These are phyloP conservation scores for Pluteus cervinus DNA, from an alignment of 768 basidiomycete species.

Conservation along the genomic window DNA sequence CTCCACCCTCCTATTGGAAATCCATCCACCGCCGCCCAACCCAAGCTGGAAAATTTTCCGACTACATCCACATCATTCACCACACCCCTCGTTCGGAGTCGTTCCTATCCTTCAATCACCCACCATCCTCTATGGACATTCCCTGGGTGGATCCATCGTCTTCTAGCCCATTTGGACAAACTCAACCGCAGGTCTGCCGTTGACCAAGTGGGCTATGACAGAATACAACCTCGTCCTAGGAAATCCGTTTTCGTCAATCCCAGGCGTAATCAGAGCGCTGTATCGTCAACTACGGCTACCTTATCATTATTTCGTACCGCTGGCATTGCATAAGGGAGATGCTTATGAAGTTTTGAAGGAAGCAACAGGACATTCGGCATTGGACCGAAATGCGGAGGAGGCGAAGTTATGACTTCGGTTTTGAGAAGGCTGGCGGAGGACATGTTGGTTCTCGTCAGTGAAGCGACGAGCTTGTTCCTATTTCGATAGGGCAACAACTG, in stretches of 20 bases:
- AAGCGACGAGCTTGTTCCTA: slow-evolving; percentile 43
- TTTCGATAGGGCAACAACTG: slow-evolving; percentile 26
- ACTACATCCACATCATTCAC: slow-evolving; percentile 29
- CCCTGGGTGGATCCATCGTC: slow-evolving; percentile 39
- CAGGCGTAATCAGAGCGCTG: slow-evolving; percentile 38
- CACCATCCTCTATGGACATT: slow-evolving; percentile 40
- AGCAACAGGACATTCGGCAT: not conserved
- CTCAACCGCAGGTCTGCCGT: not conserved
- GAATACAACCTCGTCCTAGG: slow-evolving; percentile 34
- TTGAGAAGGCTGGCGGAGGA: slow-evolving; percentile 13
- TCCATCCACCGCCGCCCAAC: slow-evolving; percentile 33
- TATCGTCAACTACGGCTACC: slow-evolving; percentile 45
- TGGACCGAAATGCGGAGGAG: not conserved
- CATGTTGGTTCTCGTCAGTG: slow-evolving; percentile 32
- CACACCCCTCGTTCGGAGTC: slow-evolving; percentile 25
- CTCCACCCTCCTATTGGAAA: slow-evolving; percentile 47
- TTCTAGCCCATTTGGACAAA: slow-evolving; percentile 20
- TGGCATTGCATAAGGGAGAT: slow-evolving; percentile 43
- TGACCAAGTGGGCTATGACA: not conserved
- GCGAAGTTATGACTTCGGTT: not conserved
- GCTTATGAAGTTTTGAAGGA: slow-evolving; percentile 20
- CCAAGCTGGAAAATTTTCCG: slow-evolving; percentile 29
- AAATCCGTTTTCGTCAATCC: slow-evolving; percentile 43
- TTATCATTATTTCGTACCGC: slow-evolving; percentile 37
- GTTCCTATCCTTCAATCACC: slow-evolving; percentile 21